Conservation (phyloP, 257 asterid genomes). For the Solanum dulcamara region DNA sequence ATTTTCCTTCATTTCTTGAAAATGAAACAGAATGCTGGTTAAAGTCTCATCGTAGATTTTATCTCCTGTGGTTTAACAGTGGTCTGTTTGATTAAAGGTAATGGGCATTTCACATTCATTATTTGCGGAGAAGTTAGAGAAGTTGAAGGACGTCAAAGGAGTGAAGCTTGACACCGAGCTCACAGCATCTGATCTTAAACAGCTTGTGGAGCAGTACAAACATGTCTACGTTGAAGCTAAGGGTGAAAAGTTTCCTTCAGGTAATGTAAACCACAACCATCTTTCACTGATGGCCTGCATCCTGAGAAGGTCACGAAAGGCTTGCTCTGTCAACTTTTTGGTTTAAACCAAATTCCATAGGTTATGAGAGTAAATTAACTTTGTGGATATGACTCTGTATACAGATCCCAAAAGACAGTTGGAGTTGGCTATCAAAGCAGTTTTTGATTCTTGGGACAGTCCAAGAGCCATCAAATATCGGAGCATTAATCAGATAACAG, state of each 20-base stretch:
- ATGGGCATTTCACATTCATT: slow-evolving; percentile 79
- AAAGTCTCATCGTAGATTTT: neutral
- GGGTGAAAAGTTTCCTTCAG: slow-evolving; percentile 86
- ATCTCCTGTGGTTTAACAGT: neutral
- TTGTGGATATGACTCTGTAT: neutral
- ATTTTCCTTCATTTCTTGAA: neutral
- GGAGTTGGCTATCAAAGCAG: slow-evolving; percentile 82
- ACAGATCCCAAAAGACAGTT: slow-evolving; percentile 78
- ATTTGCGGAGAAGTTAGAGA: slow-evolving; percentile 72
- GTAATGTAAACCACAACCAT: slow-evolving; percentile 14
- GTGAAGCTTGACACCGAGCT: slow-evolving; percentile 68
- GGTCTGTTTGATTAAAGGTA: slow-evolving; percentile 35
- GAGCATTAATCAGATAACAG: slow-evolving; percentile 74
- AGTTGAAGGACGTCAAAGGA: slow-evolving; percentile 45
- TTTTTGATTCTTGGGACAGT: slow-evolving; percentile 94
- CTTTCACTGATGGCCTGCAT: neutral
- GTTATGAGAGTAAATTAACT: neutral
- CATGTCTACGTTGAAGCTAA: slow-evolving; percentile 57
- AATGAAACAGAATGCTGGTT: neutral
- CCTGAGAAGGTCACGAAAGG: neutral
- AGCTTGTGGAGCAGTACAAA: slow-evolving; percentile 80
- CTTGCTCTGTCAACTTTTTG: neutral
- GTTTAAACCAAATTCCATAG: neutral
- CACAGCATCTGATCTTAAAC: slow-evolving; percentile 74
- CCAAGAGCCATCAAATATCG: slow-evolving; percentile 83